Conservation (phyloP, 192 early-diverging fungal genomes). For the Backusella mclennaniae region DNA sequence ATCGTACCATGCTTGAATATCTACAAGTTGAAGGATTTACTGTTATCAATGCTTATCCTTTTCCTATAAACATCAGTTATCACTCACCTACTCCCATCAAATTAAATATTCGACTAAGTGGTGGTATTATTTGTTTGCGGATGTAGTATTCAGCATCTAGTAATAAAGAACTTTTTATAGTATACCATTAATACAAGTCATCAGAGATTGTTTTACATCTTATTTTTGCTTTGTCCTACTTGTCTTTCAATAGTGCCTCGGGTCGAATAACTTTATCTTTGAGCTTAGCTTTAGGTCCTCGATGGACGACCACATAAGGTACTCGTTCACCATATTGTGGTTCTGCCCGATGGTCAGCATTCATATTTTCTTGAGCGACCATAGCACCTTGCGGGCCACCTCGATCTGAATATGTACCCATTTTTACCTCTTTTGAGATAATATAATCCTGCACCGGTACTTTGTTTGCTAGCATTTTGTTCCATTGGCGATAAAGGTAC, state of each 20-base stretch:
- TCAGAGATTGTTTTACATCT: not conserved
- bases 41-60: not conserved
- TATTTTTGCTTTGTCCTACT: conserved; percentile 31
- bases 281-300: conserved; percentile 62
- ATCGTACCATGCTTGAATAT: conserved; percentile 69
- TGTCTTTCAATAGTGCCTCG: conserved; percentile 56
- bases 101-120: conserved; percentile 75
- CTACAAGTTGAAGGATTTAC: conserved; percentile 21
- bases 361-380: conserved; percentile 58
- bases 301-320: conserved; percentile 81
- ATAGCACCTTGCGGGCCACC: conserved; percentile 25
- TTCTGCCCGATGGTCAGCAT: conserved; percentile 66
- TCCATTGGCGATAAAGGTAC: conserved; percentile 70
- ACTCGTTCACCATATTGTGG: conserved; percentile 89
- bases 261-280: conserved; percentile 75
- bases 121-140: conserved; percentile 78
- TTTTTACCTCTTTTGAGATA: conserved; percentile 84
- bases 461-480: conserved; percentile 65
- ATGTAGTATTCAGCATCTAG: conserved; percentile 86
- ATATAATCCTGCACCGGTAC: conserved; percentile 79
- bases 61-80: not conserved
- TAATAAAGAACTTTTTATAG: conserved; percentile 39
- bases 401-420: conserved; percentile 69
- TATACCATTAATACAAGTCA: not conserved
- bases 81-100: conserved; percentile 64